These are phyloP conservation scores for Termitomyces sp. DNA, from an alignment of 768 basidiomycete genomes.

Conservation along the genomic window DNA sequence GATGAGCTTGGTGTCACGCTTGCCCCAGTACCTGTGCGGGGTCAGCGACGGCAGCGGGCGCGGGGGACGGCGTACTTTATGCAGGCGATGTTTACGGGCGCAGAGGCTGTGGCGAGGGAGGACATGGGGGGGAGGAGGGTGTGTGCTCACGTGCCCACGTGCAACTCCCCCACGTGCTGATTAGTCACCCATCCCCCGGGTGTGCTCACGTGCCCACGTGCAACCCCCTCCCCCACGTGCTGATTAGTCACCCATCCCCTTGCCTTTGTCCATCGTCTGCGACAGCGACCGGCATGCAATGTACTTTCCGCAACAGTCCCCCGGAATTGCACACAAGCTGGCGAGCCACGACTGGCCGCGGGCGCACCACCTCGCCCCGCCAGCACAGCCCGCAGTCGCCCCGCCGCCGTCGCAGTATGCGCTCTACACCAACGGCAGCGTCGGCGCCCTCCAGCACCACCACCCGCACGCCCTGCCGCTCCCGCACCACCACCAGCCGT, in stretches of 20 bases:
- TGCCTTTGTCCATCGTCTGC: slow-evolving; percentile 17
- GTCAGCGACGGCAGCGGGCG: not conserved
- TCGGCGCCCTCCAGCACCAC: too few relatives aligned
- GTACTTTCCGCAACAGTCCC: slow-evolving; percentile 85
- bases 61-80: slow-evolving; percentile 64
- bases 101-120: slow-evolving; percentile 74
- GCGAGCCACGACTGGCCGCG: slow-evolving; percentile 71
- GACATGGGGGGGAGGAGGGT: not conserved
- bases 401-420: slow-evolving; percentile 73
- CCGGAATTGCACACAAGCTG: slow-evolving; percentile 74
- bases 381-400: slow-evolving; percentile 49
- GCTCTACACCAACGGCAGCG: slow-evolving; percentile 66
- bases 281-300: too few relatives aligned
- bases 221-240: too few relatives aligned
- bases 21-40: slow-evolving; percentile 90
- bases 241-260: too few relatives aligned
- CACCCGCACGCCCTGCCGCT: slow-evolving; percentile 51
- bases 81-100: slow-evolving; percentile 96
- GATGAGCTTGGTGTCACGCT: slow-evolving; percentile 92
- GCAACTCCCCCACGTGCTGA: too few relatives aligned
- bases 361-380: slow-evolving; percentile 48
- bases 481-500: slow-evolving; percentile 75
- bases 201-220: too few relatives aligned
- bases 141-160: too few relatives aligned
- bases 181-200: too few relatives aligned